Conservation (phyloP, 176 grass and related monocot genomes). For the Oryza glumipatula region DNA sequence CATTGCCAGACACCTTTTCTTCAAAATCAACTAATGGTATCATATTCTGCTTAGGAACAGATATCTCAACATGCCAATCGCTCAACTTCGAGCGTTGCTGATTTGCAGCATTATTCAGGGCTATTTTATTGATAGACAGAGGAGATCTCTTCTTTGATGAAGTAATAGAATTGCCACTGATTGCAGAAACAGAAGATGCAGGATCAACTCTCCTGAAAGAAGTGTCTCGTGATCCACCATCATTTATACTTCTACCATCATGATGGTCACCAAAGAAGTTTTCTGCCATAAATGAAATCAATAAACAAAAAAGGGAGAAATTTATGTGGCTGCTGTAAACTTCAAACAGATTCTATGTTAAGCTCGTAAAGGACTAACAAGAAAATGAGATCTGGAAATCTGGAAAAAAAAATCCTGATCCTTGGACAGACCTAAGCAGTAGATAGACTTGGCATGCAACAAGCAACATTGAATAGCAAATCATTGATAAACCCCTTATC, state of each 20-base stretch:
- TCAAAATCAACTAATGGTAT: slow-evolving; percentile 40
- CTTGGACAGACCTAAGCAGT: background rate
- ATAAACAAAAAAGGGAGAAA: slow-evolving; percentile 29
- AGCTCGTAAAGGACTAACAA: background rate
- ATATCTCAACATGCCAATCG: slow-evolving; percentile 87
- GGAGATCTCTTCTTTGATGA: slow-evolving; percentile 71
- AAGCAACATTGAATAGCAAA: slow-evolving; percentile 1
- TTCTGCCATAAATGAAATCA: slow-evolving; percentile 57
- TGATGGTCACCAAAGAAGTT: slow-evolving; percentile 74
- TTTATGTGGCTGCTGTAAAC: slow-evolving; percentile 15
- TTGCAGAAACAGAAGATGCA: slow-evolving; percentile 56
- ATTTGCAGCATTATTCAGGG: slow-evolving; percentile 54
- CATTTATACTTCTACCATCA: slow-evolving; percentile 69
- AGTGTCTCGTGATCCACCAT: slow-evolving; percentile 70
- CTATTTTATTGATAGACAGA: slow-evolving; percentile 68
- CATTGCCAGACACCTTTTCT: slow-evolving; percentile 41
- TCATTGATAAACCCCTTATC: background rate
- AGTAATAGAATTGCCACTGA: slow-evolving; percentile 64
- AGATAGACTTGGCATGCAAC: background rate
- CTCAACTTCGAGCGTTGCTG: slow-evolving; percentile 51
- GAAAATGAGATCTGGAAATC: slow-evolving; percentile 1
- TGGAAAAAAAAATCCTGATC: background rate
- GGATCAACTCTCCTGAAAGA: slow-evolving; percentile 69
- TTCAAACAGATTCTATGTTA: background rate
- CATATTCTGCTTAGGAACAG: slow-evolving; percentile 73